Evolutionary conservation across 2,329 filamentous ascomycete species (phyloP).

Genomic region (Dactylella cylindrospora): DNA sequence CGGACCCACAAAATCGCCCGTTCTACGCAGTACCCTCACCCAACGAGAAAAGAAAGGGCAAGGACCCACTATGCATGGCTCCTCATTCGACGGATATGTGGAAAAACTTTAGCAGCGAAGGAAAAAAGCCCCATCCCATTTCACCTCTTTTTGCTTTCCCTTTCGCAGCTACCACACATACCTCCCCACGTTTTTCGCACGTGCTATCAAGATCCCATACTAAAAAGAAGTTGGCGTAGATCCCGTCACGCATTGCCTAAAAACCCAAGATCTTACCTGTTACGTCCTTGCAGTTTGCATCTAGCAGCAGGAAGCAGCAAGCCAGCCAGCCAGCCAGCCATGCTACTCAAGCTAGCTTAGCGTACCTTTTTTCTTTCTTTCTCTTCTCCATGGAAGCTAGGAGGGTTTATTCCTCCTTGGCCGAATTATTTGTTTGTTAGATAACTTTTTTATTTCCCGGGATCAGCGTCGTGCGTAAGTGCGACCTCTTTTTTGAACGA

Average conservation of each 20-base stretch:
- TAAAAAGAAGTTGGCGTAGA: constrained; percentile 1
- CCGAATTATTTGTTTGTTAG: too few relatives aligned
- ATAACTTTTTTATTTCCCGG: constrained; percentile 30
- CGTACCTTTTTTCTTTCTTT: background rate
- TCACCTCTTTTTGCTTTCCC: background rate
- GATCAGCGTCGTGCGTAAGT: constrained; percentile 20
- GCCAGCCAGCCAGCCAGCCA: background rate
- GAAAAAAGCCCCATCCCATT: background rate
- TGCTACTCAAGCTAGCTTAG: too few relatives aligned
- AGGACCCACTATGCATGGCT: too few relatives aligned
- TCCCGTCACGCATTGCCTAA: background rate
- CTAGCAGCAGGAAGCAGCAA: background rate
- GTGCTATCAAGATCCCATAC: constrained; percentile 14
- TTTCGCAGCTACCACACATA: constrained; percentile 3
- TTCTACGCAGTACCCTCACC: too few relatives aligned
- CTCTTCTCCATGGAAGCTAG: background rate
- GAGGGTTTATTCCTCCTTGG: background rate
- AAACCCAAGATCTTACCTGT: constrained; percentile 7
- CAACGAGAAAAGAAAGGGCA: too few relatives aligned
- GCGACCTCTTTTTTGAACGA: too few relatives aligned
- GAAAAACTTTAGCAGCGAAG: background rate
- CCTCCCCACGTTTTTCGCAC: constrained; percentile 44
- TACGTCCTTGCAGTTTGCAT: constrained; percentile 6
- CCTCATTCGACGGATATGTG: too few relatives aligned
- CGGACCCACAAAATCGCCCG: too few relatives aligned